Conservation (phyloP, 768 basidiomycete genomes). For the Heimioporus sp. region DNA sequence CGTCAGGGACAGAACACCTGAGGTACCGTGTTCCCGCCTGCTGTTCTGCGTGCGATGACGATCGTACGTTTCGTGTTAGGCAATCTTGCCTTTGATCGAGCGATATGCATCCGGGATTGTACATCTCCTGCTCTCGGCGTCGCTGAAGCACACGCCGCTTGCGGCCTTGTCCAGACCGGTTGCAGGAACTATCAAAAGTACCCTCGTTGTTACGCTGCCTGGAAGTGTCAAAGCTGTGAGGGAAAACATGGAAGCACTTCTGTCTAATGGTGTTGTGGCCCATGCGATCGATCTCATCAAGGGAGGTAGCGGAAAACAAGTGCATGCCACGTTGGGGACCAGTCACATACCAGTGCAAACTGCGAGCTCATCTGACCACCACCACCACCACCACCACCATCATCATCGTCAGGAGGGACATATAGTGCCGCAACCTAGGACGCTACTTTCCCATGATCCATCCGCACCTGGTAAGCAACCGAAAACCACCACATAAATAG, state of each 20-base stretch:
- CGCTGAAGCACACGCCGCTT: slow-evolving; percentile 71
- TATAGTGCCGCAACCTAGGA: slow-evolving; percentile 52
- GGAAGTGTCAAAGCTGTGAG: slow-evolving; percentile 84
- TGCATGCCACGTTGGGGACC: slow-evolving; percentile 52
- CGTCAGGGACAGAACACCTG: slow-evolving; percentile 76
- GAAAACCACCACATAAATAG: neutral
- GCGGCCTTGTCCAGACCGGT: slow-evolving; percentile 83
- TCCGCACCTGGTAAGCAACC: slow-evolving; percentile 55
- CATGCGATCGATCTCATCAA: slow-evolving; percentile 74
- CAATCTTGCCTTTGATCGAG: slow-evolving; percentile 61
- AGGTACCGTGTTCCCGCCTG: slow-evolving; percentile 47
- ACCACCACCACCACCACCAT: slow-evolving; percentile 32
- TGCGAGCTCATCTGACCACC: too few relatives aligned
- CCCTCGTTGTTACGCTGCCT: slow-evolving; percentile 77
- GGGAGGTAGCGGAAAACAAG: slow-evolving; percentile 60
- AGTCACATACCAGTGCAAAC: slow-evolving; percentile 12
- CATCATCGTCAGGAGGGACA: slow-evolving; percentile 43
- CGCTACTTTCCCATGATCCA: slow-evolving; percentile 66
- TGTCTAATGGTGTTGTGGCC: slow-evolving; percentile 53
- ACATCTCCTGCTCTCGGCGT: slow-evolving; percentile 66
- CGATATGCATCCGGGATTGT: slow-evolving; percentile 70
- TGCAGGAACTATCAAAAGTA: slow-evolving; percentile 66
- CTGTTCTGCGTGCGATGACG: neutral
- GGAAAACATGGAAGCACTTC: slow-evolving; percentile 67
- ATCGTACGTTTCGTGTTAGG: slow-evolving; percentile 34